Percentiles rank a stretch among this genome's conserved stretches.
Evolutionary conservation across 2,329 filamentous ascomycete genomes (phyloP).

Genomic region (Aspergillus aculeatus): DNA sequence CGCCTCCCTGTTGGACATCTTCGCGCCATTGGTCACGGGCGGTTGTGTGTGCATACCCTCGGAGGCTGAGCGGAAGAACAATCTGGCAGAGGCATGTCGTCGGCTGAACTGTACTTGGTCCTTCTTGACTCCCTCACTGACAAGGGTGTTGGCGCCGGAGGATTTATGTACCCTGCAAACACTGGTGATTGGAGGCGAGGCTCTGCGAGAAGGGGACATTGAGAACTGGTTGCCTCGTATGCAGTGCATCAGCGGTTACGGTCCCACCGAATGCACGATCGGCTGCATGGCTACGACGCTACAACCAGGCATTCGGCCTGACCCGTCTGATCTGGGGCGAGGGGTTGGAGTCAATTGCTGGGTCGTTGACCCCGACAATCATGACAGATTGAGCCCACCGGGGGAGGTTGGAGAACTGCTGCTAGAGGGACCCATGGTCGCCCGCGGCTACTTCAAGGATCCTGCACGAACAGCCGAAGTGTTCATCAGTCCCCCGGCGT

Average conservation of each 20-base stretch:
- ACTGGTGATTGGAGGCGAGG: slow-evolving; percentile 12
- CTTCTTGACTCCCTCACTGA: slow-evolving; percentile 37
- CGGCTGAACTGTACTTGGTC: slow-evolving; percentile 35
- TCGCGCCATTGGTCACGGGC: background rate
- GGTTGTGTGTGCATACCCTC: slow-evolving; percentile 7
- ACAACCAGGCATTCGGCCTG: background rate
- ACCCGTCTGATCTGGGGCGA: background rate
- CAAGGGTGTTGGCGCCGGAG: slow-evolving; percentile 19
- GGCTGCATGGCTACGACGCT: background rate
- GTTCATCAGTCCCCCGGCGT: background rate
- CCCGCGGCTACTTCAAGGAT: background rate
- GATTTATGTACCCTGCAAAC: slow-evolving; percentile 10
- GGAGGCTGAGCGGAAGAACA: background rate
- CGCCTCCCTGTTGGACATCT: background rate
- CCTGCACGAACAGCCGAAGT: background rate
- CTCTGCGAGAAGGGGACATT: background rate
- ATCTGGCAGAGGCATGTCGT: slow-evolving; percentile 13
- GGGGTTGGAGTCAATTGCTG: slow-evolving; percentile 2
- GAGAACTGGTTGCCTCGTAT: background rate
- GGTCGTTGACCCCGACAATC: background rate
- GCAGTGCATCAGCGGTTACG: slow-evolving; percentile 4
- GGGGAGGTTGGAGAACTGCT: background rate
- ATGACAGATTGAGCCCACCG: background rate
- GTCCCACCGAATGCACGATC: background rate
- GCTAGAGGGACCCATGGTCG: background rate